A percentile compares a stretch with the other conserved stretches of the same genome.
phyloP scores from a whole-genome alignment of 2,329 filamentous ascomycete genomes.

The Alternaria viburni region DNA sequence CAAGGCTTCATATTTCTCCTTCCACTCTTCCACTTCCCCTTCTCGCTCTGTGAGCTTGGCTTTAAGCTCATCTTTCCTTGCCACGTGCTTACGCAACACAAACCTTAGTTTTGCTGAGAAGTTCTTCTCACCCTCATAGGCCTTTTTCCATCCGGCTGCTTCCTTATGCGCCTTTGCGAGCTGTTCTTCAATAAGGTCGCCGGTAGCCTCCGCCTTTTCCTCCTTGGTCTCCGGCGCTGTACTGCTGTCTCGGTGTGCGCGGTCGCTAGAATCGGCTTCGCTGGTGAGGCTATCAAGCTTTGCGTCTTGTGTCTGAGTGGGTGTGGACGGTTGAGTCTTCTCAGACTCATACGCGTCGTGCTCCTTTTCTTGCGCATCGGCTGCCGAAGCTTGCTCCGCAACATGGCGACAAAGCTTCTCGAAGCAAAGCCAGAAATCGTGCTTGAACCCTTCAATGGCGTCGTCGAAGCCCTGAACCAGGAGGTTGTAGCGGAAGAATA shows the following conservation, averaged over 20 bases:
- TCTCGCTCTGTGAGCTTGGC: background rate
- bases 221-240: background rate
- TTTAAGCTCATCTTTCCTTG: background rate
- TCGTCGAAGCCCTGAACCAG: background rate
- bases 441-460: background rate
- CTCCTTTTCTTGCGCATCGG: background rate
- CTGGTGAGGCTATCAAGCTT: background rate
- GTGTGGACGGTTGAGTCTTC: background rate
- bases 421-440: background rate
- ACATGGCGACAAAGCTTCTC: background rate
- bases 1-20: background rate
- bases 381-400: background rate
- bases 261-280: background rate
- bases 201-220: too few species aligned
- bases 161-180: background rate
- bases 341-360: background rate
- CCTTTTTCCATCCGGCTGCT: background rate
- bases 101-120: background rate
- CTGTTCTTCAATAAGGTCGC: accelerated
- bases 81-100: background rate
- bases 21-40: background rate
- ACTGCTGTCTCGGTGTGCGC: background rate
- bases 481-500: background rate
- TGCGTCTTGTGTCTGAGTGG: background rate
- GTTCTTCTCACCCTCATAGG: background rate